Evolutionary conservation across 306 rosid species (phyloP).

Genomic region (Lupinus albus): DNA sequence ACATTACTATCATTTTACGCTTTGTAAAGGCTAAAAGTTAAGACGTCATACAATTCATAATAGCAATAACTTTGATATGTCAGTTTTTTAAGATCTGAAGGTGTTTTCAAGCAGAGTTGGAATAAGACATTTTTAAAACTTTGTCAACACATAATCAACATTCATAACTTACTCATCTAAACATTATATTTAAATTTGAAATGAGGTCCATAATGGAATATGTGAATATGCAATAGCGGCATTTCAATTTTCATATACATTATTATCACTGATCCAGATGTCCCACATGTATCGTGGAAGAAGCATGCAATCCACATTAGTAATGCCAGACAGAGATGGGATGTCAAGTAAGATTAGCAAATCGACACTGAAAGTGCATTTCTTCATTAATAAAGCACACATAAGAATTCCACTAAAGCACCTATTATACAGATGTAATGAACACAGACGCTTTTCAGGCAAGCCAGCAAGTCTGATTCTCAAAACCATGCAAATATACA

Average conservation of each 20-base stretch:
- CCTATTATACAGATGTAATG: slow-evolving; percentile 24
- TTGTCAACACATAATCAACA: background rate
- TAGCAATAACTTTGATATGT: slow-evolving; percentile 9
- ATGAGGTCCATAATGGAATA: background rate
- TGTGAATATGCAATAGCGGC: slow-evolving; percentile 13
- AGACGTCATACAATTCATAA: background rate
- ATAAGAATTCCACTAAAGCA: slow-evolving; percentile 21
- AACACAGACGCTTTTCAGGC: slow-evolving; percentile 24
- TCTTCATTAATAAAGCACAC: slow-evolving; percentile 11
- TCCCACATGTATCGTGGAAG: slow-evolving; percentile 18
- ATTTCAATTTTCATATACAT: background rate
- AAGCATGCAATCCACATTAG: slow-evolving; percentile 26
- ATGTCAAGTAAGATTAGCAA: slow-evolving; percentile 18
- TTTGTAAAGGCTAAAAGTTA: slow-evolving; percentile 9
- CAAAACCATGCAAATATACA: slow-evolving; percentile 10
- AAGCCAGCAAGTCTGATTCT: slow-evolving; percentile 19
- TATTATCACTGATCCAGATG: background rate
- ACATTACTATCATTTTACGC: background rate
- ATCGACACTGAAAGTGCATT: slow-evolving; percentile 32
- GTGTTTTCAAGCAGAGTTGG: slow-evolving; percentile 10
- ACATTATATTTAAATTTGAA: slow-evolving; percentile 18
- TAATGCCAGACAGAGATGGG: slow-evolving; percentile 25
- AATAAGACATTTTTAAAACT: slow-evolving; percentile 6
- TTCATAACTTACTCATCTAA: slow-evolving; percentile 19
- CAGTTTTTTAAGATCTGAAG: background rate